Evolutionary conservation across 2,329 filamentous ascomycete genomes (phyloP).

Genomic region (Paecilomyces sp.): DNA sequence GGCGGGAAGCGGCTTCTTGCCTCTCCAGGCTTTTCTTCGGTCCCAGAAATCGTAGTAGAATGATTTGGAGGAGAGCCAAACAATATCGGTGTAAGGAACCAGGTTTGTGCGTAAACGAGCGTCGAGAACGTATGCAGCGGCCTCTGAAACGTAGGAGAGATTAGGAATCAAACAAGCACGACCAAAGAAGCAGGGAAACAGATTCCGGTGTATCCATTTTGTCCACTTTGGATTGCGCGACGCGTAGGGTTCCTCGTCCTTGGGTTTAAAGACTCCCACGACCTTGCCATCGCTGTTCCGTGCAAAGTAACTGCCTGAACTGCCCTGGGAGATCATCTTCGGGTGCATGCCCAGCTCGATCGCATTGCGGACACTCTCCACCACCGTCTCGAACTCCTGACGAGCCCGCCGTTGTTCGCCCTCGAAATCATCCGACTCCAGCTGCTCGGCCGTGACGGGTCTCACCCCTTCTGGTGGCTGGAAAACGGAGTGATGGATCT

Average conservation of each 20-base stretch:
- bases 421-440: constrained; percentile 54
- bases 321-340: constrained; percentile 93
- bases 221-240: constrained; percentile 98
- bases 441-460: constrained; percentile 67
- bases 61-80: constrained; percentile 88
- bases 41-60: constrained; percentile 99
- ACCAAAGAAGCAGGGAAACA: constrained; percentile 96
- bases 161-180: constrained; percentile 94
- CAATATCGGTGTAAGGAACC: constrained; percentile 94
- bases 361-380: constrained; percentile 82
- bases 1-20: constrained; percentile 75
- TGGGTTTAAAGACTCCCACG: constrained; percentile 96
- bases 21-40: constrained; percentile 76
- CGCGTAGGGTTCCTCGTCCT: constrained; percentile 97
- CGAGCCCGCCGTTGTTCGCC: constrained; percentile 60
- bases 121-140: constrained; percentile 92
- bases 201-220: constrained; percentile 96
- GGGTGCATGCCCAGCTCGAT: constrained; percentile 90
- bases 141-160: constrained; percentile 94
- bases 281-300: constrained; percentile 86
- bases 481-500: constrained; percentile 97
- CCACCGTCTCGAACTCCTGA: constrained; percentile 75
- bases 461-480: constrained; percentile 83
- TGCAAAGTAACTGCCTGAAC: constrained; percentile 97
- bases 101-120: constrained; percentile 81